Conservation (phyloP, 2,329 filamentous ascomycete species). For the Calonectria pteridis region DNA sequence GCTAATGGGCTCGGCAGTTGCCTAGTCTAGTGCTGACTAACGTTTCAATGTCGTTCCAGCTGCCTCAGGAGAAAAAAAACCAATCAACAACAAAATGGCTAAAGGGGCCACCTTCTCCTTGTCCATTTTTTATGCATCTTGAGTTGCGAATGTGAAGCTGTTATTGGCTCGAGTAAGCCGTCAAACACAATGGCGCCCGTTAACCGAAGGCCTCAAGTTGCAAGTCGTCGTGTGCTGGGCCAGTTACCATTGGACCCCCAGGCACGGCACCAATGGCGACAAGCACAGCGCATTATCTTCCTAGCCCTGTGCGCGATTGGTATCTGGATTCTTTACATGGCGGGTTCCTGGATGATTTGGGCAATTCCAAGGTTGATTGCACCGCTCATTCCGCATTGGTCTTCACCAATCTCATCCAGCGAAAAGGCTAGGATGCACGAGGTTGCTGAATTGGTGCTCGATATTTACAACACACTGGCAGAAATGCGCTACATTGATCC, state of each 20-base stretch:
- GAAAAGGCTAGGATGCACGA: slow-evolving; percentile 2
- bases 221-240: neutral
- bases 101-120: neutral
- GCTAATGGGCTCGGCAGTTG: neutral
- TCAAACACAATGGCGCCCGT: neutral
- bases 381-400: neutral
- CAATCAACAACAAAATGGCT: neutral
- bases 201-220: neutral
- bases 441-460: slow-evolving; percentile 4
- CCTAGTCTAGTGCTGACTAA: neutral
- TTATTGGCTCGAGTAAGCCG: neutral
- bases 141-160: neutral
- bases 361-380: neutral
- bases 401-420: neutral
- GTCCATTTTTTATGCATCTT: neutral
- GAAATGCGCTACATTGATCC: slow-evolving; percentile 12
- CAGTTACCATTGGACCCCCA: neutral
- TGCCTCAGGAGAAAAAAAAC: neutral
- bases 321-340: neutral
- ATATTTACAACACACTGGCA: slow-evolving; percentile 11
- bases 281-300: neutral
- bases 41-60: neutral
- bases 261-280: neutral
- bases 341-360: neutral
- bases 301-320: neutral